These are phyloP conservation scores for Teunomyces panamensis DNA, from an alignment of 805 yeast species.

Conservation along the genomic window DNA sequence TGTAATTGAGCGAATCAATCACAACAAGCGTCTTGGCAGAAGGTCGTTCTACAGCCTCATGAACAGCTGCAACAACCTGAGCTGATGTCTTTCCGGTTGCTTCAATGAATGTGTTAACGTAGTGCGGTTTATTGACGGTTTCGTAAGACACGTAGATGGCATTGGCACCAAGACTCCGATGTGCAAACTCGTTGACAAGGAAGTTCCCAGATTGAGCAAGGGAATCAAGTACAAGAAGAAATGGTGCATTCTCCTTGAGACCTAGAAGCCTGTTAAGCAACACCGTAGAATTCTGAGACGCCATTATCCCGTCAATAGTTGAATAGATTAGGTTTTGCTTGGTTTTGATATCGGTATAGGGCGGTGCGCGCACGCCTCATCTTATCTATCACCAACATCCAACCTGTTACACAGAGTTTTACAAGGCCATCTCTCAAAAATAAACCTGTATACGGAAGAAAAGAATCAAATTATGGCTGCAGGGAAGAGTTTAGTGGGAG, in stretches of 20 bases:
- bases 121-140: slow-evolving; percentile 51
- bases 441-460: neutral
- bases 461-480: neutral
- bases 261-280: slow-evolving; percentile 64
- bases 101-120: slow-evolving; percentile 47
- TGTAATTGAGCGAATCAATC: slow-evolving; percentile 67
- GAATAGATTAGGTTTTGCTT: neutral
- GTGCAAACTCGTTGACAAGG: slow-evolving; percentile 57
- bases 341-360: neutral
- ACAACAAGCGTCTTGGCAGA: slow-evolving; percentile 38
- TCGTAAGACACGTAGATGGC: slow-evolving; percentile 67
- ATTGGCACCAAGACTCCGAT: slow-evolving; percentile 33
- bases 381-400: neutral
- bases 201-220: slow-evolving; percentile 62
- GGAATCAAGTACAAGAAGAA: slow-evolving; percentile 67
- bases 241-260: slow-evolving; percentile 72
- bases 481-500: slow-evolving; percentile 20
- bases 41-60: slow-evolving; percentile 14
- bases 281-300: slow-evolving; percentile 40
- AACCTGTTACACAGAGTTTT: neutral
- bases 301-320: slow-evolving; percentile 18
- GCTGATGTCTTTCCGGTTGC: slow-evolving; percentile 26
- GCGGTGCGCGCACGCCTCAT: slow-evolving; percentile 2
- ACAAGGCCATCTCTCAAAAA: neutral
- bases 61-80: slow-evolving; percentile 19